phyloP scores from a whole-genome alignment of 768 basidiomycete species.

The Macrolepiota fuliginosa region DNA sequence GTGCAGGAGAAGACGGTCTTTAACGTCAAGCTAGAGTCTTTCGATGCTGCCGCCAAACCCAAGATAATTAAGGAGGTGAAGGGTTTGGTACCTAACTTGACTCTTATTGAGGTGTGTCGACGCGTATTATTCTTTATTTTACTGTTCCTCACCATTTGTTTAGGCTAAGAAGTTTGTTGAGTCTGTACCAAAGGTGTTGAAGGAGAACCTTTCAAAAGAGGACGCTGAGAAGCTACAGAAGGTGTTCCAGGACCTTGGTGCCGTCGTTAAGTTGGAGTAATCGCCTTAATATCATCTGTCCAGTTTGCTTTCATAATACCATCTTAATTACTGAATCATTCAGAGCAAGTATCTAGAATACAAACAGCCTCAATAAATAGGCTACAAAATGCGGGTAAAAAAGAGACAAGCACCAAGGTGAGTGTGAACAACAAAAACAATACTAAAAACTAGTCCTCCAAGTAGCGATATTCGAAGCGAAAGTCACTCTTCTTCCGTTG shows the following conservation, averaged over 20 bases:
- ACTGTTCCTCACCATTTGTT: slow-evolving; percentile 13
- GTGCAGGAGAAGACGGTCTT: slow-evolving; percentile 99
- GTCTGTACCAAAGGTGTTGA: slow-evolving; percentile 86
- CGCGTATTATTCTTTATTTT: not conserved
- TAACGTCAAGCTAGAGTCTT: slow-evolving; percentile 92
- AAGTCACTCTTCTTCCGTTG: slow-evolving; percentile 98
- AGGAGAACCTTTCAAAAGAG: slow-evolving; percentile 94
- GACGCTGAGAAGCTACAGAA: slow-evolving; percentile 96
- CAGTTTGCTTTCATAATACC: slow-evolving; percentile 6
- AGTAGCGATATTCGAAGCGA: slow-evolving; percentile 93
- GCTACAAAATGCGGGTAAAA: slow-evolving; percentile 14
- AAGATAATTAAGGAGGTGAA: slow-evolving; percentile 99
- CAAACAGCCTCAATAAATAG: slow-evolving; percentile 15
- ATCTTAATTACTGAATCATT: slow-evolving; percentile 8
- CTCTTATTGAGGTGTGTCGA: slow-evolving; percentile 87
- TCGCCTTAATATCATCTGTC: slow-evolving; percentile 14
- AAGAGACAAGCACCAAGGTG: slow-evolving; percentile 10
- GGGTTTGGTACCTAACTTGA: slow-evolving; percentile 91
- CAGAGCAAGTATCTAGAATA: slow-evolving; percentile 20
- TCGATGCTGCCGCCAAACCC: slow-evolving; percentile 88
- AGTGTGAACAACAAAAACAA: slow-evolving; percentile 9
- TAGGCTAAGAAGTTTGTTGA: slow-evolving; percentile 99
- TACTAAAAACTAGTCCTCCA: slow-evolving; percentile 70
- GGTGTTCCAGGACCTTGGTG: slow-evolving; percentile 87
- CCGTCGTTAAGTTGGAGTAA: slow-evolving; percentile 82